These are phyloP conservation scores for Plantago elongata DNA, from an alignment of 257 asterid species.

Conservation along the genomic window DNA sequence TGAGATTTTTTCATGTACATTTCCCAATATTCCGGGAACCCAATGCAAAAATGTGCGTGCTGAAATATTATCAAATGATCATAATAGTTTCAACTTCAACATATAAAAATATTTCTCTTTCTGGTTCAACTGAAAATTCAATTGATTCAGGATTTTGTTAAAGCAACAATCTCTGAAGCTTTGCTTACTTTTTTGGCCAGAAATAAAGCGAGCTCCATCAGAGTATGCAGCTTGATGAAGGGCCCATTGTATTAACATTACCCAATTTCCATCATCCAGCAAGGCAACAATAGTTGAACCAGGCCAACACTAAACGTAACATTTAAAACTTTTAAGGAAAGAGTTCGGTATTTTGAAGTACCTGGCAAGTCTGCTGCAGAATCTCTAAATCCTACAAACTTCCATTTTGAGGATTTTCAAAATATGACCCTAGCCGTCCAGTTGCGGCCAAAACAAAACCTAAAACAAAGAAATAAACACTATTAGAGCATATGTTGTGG, in stretches of 20 bases:
- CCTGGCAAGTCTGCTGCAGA: slow-evolving; percentile 18
- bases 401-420: slow-evolving; percentile 50
- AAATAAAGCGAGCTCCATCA: not conserved
- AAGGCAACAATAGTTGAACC: not conserved
- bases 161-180: not conserved
- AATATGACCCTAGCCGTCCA: slow-evolving; percentile 38
- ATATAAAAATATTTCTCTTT: not conserved
- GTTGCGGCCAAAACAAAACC: slow-evolving; percentile 60
- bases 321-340: not conserved
- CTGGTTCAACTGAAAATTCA: not conserved
- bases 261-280: not conserved
- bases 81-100: not conserved
- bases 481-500: not conserved
- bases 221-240: not conserved
- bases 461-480: slow-evolving; percentile 14
- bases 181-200: not conserved
- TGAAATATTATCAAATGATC: not conserved
- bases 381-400: slow-evolving; percentile 29
- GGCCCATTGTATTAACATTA: not conserved
- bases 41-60: not conserved
- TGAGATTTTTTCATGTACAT: not conserved
- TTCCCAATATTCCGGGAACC: not conserved
- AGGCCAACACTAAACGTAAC: not conserved
- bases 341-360: slow-evolving; percentile 2
- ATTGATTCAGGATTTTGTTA: not conserved